Conservation (phyloP, 176 grass and related monocot species). For the Triticum dicoccoides region DNA sequence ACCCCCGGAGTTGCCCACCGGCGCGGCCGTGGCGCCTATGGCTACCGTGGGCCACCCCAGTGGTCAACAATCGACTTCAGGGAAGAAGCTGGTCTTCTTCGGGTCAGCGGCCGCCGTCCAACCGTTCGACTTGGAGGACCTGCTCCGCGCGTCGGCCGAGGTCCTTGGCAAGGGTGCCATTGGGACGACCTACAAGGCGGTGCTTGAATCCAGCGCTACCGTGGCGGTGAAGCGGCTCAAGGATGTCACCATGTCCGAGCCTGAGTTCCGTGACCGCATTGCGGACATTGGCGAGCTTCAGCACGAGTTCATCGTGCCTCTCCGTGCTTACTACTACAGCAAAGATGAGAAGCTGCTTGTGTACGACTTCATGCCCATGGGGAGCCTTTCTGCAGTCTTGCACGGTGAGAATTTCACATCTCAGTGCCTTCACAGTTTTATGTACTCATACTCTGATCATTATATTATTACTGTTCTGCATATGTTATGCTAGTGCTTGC, state of each 20-base stretch:
- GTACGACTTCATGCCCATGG: slow-evolving; percentile 75
- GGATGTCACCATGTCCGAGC: slow-evolving; percentile 55
- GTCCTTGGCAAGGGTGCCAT: slow-evolving; percentile 78
- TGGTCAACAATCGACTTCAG: slow-evolving; percentile 32
- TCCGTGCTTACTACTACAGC: slow-evolving; percentile 84
- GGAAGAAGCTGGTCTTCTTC: slow-evolving; percentile 81
- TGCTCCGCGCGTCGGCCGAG: slow-evolving; percentile 70
- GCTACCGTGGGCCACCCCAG: slow-evolving; percentile 26
- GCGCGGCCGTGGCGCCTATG: slow-evolving; percentile 16
- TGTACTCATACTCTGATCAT: background rate
- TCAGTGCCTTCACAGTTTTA: background rate
- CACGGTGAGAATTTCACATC: slow-evolving; percentile 50
- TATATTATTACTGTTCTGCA: background rate
- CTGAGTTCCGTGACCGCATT: slow-evolving; percentile 61
- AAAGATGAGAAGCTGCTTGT: slow-evolving; percentile 89
- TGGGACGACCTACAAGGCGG: slow-evolving; percentile 72
- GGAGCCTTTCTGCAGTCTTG: slow-evolving; percentile 65
- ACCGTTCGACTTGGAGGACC: slow-evolving; percentile 60
- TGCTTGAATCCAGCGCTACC: slow-evolving; percentile 58
- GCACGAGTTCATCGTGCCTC: slow-evolving; percentile 63
- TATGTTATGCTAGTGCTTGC: background rate
- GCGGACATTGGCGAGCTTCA: slow-evolving; percentile 52
- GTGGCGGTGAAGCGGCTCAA: slow-evolving; percentile 76
- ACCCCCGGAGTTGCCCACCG: slow-evolving; percentile 13
- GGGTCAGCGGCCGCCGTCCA: slow-evolving; percentile 23